Evolutionary conservation across 2,329 filamentous ascomycete genomes (phyloP).

Genomic region (Pezizomycotina sp.): DNA sequence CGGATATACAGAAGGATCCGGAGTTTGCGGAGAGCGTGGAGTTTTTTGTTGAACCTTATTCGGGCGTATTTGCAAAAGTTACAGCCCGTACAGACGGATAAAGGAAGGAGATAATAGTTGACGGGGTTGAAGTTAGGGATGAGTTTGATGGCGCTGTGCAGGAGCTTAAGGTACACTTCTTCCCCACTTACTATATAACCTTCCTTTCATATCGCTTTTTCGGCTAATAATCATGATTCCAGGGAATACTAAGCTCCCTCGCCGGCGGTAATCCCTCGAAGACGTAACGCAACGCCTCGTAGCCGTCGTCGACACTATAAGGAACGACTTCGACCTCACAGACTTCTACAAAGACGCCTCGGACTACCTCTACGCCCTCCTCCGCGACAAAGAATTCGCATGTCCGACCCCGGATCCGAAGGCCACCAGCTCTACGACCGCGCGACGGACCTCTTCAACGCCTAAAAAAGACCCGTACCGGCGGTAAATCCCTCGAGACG

Average conservation of each 20-base stretch:
- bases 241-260: constrained; percentile 21
- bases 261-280: constrained; percentile 20
- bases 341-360: constrained; percentile 17
- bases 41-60: constrained; percentile 18
- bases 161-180: constrained; percentile 15
- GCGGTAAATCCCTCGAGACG: constrained; percentile 15
- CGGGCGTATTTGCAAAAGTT: too few species aligned
- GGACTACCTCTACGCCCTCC: constrained; percentile 13
- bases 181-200: too few species aligned
- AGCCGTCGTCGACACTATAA: constrained; percentile 17
- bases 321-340: constrained; percentile 19
- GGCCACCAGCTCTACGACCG: constrained; percentile 20
- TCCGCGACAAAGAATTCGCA: constrained; percentile 17
- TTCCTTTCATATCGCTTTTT: not conserved
- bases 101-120: too few species aligned
- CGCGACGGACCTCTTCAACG: constrained; percentile 16
- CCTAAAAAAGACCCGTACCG: constrained; percentile 16
- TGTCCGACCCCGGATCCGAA: constrained; percentile 19
- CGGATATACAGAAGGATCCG: constrained; percentile 19
- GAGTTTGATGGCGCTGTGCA: constrained; percentile 19
- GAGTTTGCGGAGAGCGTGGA: constrained; percentile 21
- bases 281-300: constrained; percentile 13
- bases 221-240: constrained; percentile 3
- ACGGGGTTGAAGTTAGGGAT: constrained; percentile 15
- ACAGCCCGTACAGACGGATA: too few species aligned